These are phyloP conservation scores for Gonapodya prolifera DNA, from an alignment of 192 early-diverging fungal species.

Conservation along the genomic window DNA sequence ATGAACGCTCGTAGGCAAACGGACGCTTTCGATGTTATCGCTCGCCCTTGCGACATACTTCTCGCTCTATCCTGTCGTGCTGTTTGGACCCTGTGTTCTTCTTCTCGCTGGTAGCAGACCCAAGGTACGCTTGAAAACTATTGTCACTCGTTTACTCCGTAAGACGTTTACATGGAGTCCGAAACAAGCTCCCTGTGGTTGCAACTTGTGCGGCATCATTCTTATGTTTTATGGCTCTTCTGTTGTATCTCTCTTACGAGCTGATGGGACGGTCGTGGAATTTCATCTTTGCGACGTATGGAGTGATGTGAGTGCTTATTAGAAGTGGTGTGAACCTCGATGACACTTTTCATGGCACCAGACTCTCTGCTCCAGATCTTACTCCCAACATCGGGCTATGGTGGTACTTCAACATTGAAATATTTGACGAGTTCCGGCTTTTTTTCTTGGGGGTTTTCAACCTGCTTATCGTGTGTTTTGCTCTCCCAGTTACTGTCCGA, in stretches of 20 bases:
- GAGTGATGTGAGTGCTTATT: conserved; percentile 48
- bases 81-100: conserved; percentile 46
- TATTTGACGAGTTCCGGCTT: conserved; percentile 94
- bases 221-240: conserved; percentile 29
- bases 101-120: conserved; percentile 20
- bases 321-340: not conserved
- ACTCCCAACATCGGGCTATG: conserved; percentile 92
- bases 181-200: conserved; percentile 5
- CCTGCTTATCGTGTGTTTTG: conserved; percentile 81
- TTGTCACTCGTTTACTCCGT: not conserved
- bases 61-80: conserved; percentile 74
- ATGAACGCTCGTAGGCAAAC: conserved; percentile 24
- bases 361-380: conserved; percentile 67
- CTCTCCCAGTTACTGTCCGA: conserved; percentile 64
- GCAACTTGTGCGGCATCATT: conserved; percentile 26
- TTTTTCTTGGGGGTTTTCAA: conserved; percentile 95
- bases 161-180: not conserved
- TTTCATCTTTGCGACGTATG: conserved; percentile 54
- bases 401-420: conserved; percentile 99
- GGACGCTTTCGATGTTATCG: conserved; percentile 46
- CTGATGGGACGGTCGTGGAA: conserved; percentile 52
- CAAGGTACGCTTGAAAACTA: not conserved
- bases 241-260: conserved; percentile 22
- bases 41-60: conserved; percentile 72
- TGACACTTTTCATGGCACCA: conserved; percentile 8